Conservation (phyloP, 108 stramenopile species). For the Skeletonema marinoi region DNA sequence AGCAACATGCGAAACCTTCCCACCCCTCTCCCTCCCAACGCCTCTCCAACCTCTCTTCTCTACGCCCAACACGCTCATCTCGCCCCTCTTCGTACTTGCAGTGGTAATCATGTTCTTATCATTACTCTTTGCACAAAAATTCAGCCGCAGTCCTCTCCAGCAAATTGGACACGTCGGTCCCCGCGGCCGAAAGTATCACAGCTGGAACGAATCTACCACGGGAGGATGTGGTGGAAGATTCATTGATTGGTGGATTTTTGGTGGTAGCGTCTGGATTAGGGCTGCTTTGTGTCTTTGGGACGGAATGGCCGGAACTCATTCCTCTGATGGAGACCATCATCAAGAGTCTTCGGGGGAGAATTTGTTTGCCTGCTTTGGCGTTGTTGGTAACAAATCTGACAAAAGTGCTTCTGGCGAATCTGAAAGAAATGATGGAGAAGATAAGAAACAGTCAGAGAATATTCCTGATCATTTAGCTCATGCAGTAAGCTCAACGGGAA, state of each 20-base stretch:
- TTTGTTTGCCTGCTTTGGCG: constrained; percentile 45
- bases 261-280: constrained; percentile 43
- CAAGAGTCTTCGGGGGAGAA: constrained; percentile 31
- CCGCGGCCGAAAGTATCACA: constrained; percentile 33
- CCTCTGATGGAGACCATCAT: not conserved
- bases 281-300: constrained; percentile 18
- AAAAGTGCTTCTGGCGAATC: not conserved
- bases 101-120: constrained; percentile 12
- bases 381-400: not conserved
- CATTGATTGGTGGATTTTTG: constrained; percentile 45
- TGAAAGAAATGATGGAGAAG: not conserved
- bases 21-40: not conserved
- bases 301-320: constrained; percentile 1
- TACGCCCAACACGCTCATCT: constrained; percentile 9
- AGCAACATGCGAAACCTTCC: not conserved
- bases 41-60: not conserved
- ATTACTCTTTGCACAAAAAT: constrained; percentile 11
- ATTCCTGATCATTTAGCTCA: not conserved
- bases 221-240: constrained; percentile 33
- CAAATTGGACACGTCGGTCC: constrained; percentile 20
- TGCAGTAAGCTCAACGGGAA: constrained; percentile 28
- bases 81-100: constrained; percentile 39
- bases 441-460: not conserved
- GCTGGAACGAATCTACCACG: constrained; percentile 36
- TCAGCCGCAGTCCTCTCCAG: constrained; percentile 15